These are phyloP conservation scores for Tillandsia leiboldiana DNA, from an alignment of 176 grass and related monocot species.

Conservation along the genomic window DNA sequence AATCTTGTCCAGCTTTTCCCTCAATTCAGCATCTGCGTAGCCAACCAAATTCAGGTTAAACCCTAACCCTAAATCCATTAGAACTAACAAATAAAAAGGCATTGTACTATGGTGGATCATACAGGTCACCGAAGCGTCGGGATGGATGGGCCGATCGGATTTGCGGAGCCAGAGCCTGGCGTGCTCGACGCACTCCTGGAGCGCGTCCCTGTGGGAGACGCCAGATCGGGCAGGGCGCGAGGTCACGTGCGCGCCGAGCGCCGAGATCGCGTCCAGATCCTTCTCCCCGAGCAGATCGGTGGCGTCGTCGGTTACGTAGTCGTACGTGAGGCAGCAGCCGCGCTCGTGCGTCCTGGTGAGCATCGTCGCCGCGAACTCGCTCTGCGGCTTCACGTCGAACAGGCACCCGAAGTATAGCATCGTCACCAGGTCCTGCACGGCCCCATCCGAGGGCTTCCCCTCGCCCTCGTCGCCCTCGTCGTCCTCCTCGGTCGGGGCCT, in stretches of 20 bases:
- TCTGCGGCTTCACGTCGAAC: constrained; percentile 71
- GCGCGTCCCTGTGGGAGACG: constrained; percentile 69
- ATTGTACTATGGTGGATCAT: neutral
- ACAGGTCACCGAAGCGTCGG: constrained; percentile 55
- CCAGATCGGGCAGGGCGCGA: constrained; percentile 48
- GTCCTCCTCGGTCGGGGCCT: neutral
- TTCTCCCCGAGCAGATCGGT: constrained; percentile 55
- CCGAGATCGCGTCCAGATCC: constrained; percentile 63
- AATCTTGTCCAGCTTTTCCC: constrained; percentile 77
- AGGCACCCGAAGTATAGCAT: constrained; percentile 80
- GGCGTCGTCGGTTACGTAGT: constrained; percentile 76
- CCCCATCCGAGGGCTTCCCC: constrained; percentile 18
- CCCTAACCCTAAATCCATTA: neutral
- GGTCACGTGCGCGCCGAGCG: constrained; percentile 43
- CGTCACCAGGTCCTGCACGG: constrained; percentile 43
- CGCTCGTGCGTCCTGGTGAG: constrained; percentile 69
- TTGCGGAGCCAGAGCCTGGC: constrained; percentile 54
- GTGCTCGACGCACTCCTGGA: constrained; percentile 57
- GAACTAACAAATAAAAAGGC: constrained; percentile 6
- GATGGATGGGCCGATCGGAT: constrained; percentile 50
- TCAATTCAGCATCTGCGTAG: constrained; percentile 62
- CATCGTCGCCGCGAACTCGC: constrained; percentile 63
- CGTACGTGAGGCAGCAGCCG: constrained; percentile 78
- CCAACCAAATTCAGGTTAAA: neutral
- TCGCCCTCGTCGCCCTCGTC: neutral